Conservation (phyloP, 2,329 filamentous ascomycete species). For the Lachnellula occidentalis region DNA sequence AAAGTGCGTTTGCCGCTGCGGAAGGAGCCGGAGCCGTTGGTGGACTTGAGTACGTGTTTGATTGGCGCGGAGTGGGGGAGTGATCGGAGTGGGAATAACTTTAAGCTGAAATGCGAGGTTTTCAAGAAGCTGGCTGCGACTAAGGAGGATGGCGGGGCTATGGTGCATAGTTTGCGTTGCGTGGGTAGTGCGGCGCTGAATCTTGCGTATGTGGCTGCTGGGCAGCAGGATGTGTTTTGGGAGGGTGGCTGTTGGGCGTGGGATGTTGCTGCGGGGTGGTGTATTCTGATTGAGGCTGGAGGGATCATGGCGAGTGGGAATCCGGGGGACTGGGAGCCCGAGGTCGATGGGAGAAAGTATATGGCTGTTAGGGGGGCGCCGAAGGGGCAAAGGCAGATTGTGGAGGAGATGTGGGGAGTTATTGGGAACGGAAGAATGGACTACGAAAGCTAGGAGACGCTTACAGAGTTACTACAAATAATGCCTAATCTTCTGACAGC, state of each 20-base stretch:
- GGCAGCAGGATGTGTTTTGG: conserved; percentile 71
- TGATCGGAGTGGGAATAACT: conserved; percentile 64
- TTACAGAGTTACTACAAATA: neutral
- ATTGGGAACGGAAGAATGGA: conserved; percentile 50
- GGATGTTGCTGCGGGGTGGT: conserved; percentile 81
- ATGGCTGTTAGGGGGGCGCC: conserved; percentile 57
- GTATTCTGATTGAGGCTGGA: conserved; percentile 68
- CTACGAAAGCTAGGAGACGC: conserved; percentile 30
- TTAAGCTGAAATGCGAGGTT: conserved; percentile 60
- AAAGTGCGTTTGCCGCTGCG: conserved; percentile 41
- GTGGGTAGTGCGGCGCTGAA: conserved; percentile 72
- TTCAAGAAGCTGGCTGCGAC: conserved; percentile 56
- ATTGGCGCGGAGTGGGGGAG: conserved; percentile 71
- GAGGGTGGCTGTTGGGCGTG: conserved; percentile 81
- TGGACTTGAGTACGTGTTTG: conserved; percentile 56
- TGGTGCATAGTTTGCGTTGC: conserved; percentile 70
- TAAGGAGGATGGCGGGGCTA: conserved; percentile 60
- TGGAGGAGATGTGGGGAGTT: conserved; percentile 59
- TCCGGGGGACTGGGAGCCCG: conserved; percentile 63
- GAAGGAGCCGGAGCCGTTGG: conserved; percentile 48
- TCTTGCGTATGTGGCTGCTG: conserved; percentile 65
- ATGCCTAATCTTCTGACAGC: too few species aligned
- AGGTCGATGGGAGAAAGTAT: conserved; percentile 55
- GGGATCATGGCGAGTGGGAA: conserved; percentile 69
- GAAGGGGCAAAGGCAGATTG: conserved; percentile 53